A percentile compares a stretch with the other conserved stretches of the same genome.
These are phyloP conservation scores for Mycocentrospora acerina DNA, from an alignment of 2,329 filamentous ascomycete genomes.

Conservation along the genomic window DNA sequence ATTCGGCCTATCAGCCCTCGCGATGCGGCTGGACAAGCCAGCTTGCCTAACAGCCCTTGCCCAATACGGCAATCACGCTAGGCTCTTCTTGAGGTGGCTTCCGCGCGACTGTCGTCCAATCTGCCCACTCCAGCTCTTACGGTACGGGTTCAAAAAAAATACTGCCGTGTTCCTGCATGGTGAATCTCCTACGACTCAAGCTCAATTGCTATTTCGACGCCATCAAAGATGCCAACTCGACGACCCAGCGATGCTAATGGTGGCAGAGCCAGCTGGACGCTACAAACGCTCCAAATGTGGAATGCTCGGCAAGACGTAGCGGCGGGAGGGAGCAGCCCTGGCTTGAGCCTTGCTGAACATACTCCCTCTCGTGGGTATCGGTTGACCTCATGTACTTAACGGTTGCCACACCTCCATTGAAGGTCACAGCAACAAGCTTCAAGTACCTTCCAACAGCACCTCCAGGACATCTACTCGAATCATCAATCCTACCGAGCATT, in stretches of 20 bases:
- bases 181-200: slow-evolving; percentile 10
- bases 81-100: slow-evolving; percentile 25
- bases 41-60: slow-evolving; percentile 25
- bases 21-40: slow-evolving; percentile 19
- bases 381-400: slow-evolving; percentile 37
- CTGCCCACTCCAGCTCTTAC: slow-evolving; percentile 35
- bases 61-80: slow-evolving; percentile 27
- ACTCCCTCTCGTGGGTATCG: slow-evolving; percentile 29
- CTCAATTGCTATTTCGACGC: slow-evolving; percentile 31
- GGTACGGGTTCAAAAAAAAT: slow-evolving; percentile 28
- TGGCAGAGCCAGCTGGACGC: slow-evolving; percentile 35
- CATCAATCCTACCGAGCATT: slow-evolving; percentile 1
- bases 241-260: slow-evolving; percentile 8
- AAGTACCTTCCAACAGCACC: slow-evolving; percentile 5
- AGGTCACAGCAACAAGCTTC: slow-evolving; percentile 18
- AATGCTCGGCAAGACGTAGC: slow-evolving; percentile 38
- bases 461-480: slow-evolving; percentile 1
- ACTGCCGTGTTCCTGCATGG: slow-evolving; percentile 31
- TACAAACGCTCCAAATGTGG: slow-evolving; percentile 39
- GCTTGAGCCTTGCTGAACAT: slow-evolving; percentile 31
- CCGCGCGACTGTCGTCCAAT: slow-evolving; percentile 26
- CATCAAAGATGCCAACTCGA: slow-evolving; percentile 6
- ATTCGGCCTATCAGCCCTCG: slow-evolving; percentile 26
- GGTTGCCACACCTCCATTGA: slow-evolving; percentile 34
- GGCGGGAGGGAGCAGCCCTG: slow-evolving; percentile 42